Percentiles rank a stretch among this genome's conserved stretches.
Conservation (phyloP, 371 early-diverging fungal species). For the Circinella umbellata region DNA sequence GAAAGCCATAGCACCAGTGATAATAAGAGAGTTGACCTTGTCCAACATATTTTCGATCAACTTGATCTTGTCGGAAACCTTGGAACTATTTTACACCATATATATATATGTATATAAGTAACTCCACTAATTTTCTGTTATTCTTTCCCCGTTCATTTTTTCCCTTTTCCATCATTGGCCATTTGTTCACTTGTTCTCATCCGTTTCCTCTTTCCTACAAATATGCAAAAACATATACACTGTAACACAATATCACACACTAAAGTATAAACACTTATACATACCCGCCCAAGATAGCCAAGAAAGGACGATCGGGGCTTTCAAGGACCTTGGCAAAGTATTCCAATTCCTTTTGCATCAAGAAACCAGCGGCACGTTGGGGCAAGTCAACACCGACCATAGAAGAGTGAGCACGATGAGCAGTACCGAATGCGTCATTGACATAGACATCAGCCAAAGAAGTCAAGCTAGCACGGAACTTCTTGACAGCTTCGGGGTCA, state of each 20-base stretch:
- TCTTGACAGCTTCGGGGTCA: constrained; percentile 74
- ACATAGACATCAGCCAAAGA: constrained; percentile 97
- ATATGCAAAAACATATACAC: neutral
- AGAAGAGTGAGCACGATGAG: constrained; percentile 97
- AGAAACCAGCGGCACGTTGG: constrained; percentile 92
- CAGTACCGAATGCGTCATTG: constrained; percentile 99
- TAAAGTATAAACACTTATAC: constrained; percentile 5
- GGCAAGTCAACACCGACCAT: constrained; percentile 96
- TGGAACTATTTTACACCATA: constrained; percentile 59
- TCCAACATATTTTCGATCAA: constrained; percentile 96
- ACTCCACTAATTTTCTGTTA: too few species aligned
- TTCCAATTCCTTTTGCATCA: constrained; percentile 99
- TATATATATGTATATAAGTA: too few species aligned
- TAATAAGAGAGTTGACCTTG: constrained; percentile 89
- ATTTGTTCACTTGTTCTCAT: neutral
- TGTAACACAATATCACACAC: too few species aligned
- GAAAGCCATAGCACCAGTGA: constrained; percentile 98
- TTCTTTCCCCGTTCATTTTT: too few species aligned
- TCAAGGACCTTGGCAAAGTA: constrained; percentile 97
- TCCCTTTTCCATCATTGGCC: neutral
- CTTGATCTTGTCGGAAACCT: constrained; percentile 98
- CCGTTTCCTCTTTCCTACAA: too few species aligned
- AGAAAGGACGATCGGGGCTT: constrained; percentile 92
- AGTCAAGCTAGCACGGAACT: constrained; percentile 91
- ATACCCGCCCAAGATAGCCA: constrained; percentile 97